Evolutionary conservation across 1,284 basidiomycete genomes (phyloP).

Genomic region (Acaromyces ingoldii): DNA sequence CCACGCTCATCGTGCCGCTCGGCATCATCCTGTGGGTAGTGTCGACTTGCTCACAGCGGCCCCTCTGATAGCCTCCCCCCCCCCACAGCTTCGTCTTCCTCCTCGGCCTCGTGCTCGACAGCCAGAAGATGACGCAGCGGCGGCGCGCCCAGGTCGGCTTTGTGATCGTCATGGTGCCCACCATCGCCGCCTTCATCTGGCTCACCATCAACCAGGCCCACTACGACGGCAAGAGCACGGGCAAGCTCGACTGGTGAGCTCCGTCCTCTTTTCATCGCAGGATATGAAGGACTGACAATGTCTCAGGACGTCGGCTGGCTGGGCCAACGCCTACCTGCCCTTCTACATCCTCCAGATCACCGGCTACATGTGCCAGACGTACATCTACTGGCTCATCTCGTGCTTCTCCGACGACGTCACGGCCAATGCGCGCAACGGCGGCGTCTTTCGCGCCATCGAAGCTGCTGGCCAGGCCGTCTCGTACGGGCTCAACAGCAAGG

Average conservation of each 20-base stretch:
- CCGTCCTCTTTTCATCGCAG: too few species aligned
- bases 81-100: conserved; percentile 24
- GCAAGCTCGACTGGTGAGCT: conserved; percentile 35
- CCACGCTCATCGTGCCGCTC: conserved; percentile 28
- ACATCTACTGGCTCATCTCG: conserved; percentile 38
- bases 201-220: conserved; percentile 20
- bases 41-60: too few species aligned
- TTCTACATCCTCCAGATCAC: conserved; percentile 38
- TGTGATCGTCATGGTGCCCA: conserved; percentile 26
- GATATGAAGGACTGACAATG: too few species aligned
- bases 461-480: conserved; percentile 10
- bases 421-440: conserved; percentile 4
- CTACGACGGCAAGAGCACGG: conserved; percentile 20
- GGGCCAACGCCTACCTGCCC: conserved; percentile 26
- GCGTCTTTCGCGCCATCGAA: conserved; percentile 9
- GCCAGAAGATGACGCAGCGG: conserved; percentile 21
- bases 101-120: conserved; percentile 34
- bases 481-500: conserved; percentile 4
- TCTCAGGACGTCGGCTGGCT: conserved; percentile 12
- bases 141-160: conserved; percentile 29
- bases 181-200: conserved; percentile 35
- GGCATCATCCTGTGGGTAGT: conserved; percentile 37
- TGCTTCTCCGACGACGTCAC: conserved; percentile 25
- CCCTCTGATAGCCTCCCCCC: too few species aligned
- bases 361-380: conserved; percentile 32